phyloP scores from a whole-genome alignment of 306 rosid genomes.

The apple (Malus domestica) region DNA sequence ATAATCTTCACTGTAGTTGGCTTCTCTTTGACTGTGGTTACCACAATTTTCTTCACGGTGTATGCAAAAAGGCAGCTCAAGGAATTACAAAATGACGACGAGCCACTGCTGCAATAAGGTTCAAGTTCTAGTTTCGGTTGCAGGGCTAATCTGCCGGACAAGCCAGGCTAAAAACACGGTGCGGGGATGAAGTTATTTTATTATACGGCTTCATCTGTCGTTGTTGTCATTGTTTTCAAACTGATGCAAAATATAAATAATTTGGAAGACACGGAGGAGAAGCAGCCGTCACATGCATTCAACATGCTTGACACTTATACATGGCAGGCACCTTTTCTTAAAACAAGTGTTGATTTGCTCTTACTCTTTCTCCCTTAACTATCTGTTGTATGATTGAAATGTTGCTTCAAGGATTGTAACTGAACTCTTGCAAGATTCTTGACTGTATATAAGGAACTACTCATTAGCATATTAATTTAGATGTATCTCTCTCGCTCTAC shows the following conservation, averaged over 20 bases:
- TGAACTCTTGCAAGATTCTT: slow-evolving; percentile 17
- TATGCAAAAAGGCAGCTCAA: slow-evolving; percentile 58
- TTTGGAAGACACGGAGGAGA: slow-evolving; percentile 13
- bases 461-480: not conserved
- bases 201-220: slow-evolving; percentile 26
- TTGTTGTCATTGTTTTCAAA: slow-evolving; percentile 12
- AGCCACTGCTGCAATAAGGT: slow-evolving; percentile 41
- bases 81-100: slow-evolving; percentile 42
- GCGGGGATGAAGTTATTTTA: slow-evolving; percentile 36
- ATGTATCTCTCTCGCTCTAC: not conserved
- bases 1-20: slow-evolving; percentile 52
- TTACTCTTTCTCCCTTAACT: not conserved
- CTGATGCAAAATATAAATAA: slow-evolving; percentile 19
- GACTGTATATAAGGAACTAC: slow-evolving; percentile 5
- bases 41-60: slow-evolving; percentile 56
- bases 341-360: slow-evolving; percentile 4
- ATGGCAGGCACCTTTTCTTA: not conserved
- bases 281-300: slow-evolving; percentile 11
- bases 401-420: not conserved
- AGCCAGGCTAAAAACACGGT: slow-evolving; percentile 1
- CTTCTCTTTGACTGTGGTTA: slow-evolving; percentile 41
- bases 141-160: not conserved
- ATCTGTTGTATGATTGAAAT: slow-evolving; percentile 21
- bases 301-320: slow-evolving; percentile 24
- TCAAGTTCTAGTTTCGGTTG: slow-evolving; percentile 10